Evolutionary conservation across 805 yeast genomes (phyloP).

Genomic region (Debaryomyces maramus): DNA sequence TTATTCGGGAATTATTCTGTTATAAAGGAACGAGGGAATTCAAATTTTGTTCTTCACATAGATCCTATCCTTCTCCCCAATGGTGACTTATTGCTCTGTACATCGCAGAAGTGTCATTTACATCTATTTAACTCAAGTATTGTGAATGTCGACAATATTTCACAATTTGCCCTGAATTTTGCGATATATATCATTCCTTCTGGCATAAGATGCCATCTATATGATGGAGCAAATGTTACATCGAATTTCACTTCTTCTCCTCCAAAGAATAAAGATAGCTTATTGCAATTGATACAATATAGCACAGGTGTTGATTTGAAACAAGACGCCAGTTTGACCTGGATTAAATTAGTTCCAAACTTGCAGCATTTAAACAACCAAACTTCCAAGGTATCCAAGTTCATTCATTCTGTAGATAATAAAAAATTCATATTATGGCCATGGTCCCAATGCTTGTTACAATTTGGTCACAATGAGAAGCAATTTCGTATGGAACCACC

Average conservation of each 20-base stretch:
- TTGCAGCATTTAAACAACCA: conserved; percentile 66
- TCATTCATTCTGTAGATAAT: conserved; percentile 52
- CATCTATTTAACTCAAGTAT: conserved; percentile 28
- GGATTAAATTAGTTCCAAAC: conserved; percentile 73
- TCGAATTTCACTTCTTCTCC: conserved; percentile 19
- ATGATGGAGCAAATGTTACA: conserved; percentile 23
- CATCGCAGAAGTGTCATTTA: conserved; percentile 23
- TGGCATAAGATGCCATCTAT: conserved; percentile 44
- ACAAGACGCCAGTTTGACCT: conserved; percentile 31
- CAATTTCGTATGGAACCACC: conserved; percentile 15
- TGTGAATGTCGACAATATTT: conserved; percentile 10
- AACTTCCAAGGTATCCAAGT: conserved; percentile 61
- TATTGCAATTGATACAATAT: conserved; percentile 32
- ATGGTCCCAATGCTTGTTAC: conserved; percentile 60
- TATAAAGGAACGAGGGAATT: conserved; percentile 9
- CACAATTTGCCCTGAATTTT: conserved; percentile 20
- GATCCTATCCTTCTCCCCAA: conserved; percentile 39
- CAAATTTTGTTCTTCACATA: conserved; percentile 24
- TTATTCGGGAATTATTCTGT: conserved; percentile 42
- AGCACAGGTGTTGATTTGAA: conserved; percentile 35
- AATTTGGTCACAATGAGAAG: conserved; percentile 39
- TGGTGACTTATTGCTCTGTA: conserved; percentile 39
- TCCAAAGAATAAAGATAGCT: conserved; percentile 23
- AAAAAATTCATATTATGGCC: conserved; percentile 73
- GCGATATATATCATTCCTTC: conserved; percentile 42